A percentile compares a stretch with the other conserved stretches of the same genome.
Evolutionary conservation across 208 protist species (phyloP).

Genomic region (Tritrichomonas foetus): DNA sequence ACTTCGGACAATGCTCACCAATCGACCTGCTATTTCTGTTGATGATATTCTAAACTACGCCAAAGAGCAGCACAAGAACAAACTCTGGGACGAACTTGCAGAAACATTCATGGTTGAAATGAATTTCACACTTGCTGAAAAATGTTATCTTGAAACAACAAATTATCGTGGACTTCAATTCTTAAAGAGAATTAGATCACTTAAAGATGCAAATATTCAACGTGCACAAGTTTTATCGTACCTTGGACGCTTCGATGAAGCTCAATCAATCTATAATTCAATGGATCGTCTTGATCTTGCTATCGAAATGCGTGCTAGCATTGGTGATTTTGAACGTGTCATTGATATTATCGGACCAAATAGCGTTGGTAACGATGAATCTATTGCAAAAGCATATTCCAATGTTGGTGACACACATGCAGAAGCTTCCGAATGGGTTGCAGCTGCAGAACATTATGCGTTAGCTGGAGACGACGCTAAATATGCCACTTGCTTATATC

Average conservation of each 20-base stretch:
- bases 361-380: neutral
- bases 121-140: conserved; percentile 61
- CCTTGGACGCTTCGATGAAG: conserved; percentile 84
- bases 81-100: conserved; percentile 82
- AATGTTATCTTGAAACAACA: conserved; percentile 77
- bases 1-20: conserved; percentile 50
- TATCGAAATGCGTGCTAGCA: neutral
- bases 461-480: neutral
- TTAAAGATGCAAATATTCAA: conserved; percentile 77
- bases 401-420: neutral
- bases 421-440: neutral
- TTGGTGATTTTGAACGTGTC: neutral
- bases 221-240: conserved; percentile 84
- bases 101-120: conserved; percentile 73
- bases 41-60: neutral
- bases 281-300: neutral
- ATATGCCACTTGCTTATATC: neutral
- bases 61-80: conserved; percentile 58
- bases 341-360: neutral
- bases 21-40: neutral
- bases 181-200: conserved; percentile 41
- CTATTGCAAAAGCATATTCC: neutral
- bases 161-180: conserved; percentile 88
- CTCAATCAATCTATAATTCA: conserved; percentile 76
- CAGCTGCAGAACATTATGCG: neutral